These are phyloP conservation scores for Rhizopogon salebrosus DNA, from an alignment of 768 basidiomycete genomes.

Conservation along the genomic window DNA sequence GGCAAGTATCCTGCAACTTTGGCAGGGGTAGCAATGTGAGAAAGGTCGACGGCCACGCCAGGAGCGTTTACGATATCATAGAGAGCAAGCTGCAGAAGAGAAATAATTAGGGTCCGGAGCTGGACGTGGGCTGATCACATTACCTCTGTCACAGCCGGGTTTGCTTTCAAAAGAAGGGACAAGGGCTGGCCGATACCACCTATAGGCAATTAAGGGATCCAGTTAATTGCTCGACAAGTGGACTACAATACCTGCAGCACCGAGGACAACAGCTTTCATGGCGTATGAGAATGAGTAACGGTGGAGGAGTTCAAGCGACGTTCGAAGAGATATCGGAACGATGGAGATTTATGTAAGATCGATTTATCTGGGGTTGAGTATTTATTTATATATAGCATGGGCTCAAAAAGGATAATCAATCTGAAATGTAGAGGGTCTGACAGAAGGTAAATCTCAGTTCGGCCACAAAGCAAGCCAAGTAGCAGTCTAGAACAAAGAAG, in stretches of 20 bases:
- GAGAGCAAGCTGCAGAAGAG: conserved; percentile 58
- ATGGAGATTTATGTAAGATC: background rate
- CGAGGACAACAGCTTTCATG: conserved; percentile 88
- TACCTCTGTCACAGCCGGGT: conserved; percentile 77
- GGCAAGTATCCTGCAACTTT: conserved; percentile 80
- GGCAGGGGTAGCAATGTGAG: conserved; percentile 87
- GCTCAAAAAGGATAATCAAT: background rate
- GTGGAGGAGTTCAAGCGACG: background rate
- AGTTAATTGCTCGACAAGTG: background rate
- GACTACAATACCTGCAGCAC: conserved; percentile 71
- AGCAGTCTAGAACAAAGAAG: background rate
- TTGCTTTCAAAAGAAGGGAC: conserved; percentile 85
- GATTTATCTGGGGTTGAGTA: background rate
- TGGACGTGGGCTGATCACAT: conserved; percentile 1
- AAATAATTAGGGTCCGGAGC: conserved; percentile 1
- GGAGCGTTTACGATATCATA: conserved; percentile 98
- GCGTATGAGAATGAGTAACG: conserved; percentile 12
- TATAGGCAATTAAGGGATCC: conserved; percentile 22
- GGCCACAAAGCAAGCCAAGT: background rate
- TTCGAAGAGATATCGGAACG: background rate
- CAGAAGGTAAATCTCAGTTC: background rate
- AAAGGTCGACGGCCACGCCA: conserved; percentile 92
- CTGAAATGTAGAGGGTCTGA: background rate
- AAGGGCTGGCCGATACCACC: conserved; percentile 98
- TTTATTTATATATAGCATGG: background rate